Evolutionary conservation across 2,329 filamentous ascomycete genomes (phyloP).

Genomic region (Paraphoma chrysanthemicola): DNA sequence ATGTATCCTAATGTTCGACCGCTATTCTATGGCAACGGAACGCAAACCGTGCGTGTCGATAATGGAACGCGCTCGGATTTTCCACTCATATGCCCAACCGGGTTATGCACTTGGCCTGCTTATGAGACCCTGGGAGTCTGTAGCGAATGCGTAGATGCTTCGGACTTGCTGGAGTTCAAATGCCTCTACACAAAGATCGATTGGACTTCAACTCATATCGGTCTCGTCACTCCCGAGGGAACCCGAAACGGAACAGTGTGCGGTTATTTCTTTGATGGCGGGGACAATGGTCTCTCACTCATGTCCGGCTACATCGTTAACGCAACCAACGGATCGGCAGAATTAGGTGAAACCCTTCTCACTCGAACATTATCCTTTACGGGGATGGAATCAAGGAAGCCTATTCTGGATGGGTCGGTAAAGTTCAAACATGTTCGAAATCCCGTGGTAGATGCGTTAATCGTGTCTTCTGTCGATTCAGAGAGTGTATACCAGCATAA

Average conservation of each 20-base stretch:
- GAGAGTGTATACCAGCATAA: not conserved
- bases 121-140: not conserved
- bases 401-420: not conserved
- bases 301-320: not conserved
- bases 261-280: not conserved
- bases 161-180: not conserved
- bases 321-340: not conserved
- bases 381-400: not conserved
- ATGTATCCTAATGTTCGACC: conserved; percentile 1
- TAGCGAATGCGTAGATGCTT: not conserved
- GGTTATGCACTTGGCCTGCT: not conserved
- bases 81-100: not conserved
- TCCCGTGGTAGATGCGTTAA: conserved; percentile 19
- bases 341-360: not conserved
- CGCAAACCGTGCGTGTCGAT: conserved; percentile 20
- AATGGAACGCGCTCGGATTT: conserved; percentile 35
- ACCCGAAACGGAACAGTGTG: not conserved
- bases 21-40: conserved; percentile 31
- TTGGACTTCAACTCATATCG: not conserved
- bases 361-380: not conserved
- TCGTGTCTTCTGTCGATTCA: conserved; percentile 7
- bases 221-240: not conserved
- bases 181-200: not conserved
- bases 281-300: not conserved
- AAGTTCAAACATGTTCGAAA: conserved; percentile 5